Percentiles rank a stretch among this genome's conserved stretches.
These are phyloP conservation scores for Triticum monococcum DNA, from an alignment of 176 grass and related monocot species.

Conservation along the genomic window DNA sequence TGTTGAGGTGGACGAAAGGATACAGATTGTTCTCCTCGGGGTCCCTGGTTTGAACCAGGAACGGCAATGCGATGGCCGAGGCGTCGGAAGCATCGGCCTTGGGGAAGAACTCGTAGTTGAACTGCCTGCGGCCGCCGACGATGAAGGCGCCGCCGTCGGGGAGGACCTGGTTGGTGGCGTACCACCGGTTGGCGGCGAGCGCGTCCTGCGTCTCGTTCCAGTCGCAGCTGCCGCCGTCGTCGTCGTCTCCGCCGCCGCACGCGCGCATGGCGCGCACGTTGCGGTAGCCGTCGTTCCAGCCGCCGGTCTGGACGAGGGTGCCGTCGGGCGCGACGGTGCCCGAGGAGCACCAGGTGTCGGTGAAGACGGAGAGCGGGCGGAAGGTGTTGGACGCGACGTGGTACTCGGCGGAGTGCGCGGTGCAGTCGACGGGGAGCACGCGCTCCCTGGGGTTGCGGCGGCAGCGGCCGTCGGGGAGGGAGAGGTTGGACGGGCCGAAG, in stretches of 20 bases:
- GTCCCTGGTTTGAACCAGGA: constrained; percentile 47
- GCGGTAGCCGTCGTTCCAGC: constrained; percentile 72
- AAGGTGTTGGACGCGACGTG: constrained; percentile 36
- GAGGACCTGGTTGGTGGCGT: constrained; percentile 85
- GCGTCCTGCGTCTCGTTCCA: constrained; percentile 64
- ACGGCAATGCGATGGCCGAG: constrained; percentile 34
- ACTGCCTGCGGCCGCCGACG: constrained; percentile 64
- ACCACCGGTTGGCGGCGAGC: constrained; percentile 58
- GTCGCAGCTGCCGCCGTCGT: constrained; percentile 31
- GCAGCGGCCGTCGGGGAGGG: constrained; percentile 57
- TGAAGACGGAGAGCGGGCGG: constrained; percentile 57
- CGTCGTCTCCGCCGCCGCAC: not conserved
- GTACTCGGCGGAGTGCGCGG: constrained; percentile 79
- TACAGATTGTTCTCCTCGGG: constrained; percentile 87
- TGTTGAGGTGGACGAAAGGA: constrained; percentile 74
- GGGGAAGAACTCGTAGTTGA: constrained; percentile 80
- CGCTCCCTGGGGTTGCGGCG: constrained; percentile 56
- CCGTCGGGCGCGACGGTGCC: constrained; percentile 71
- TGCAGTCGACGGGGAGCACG: constrained; percentile 54
- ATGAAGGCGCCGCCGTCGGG: constrained; percentile 73
- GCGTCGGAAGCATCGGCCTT: constrained; percentile 33
- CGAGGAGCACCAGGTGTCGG: constrained; percentile 87
- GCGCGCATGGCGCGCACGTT: constrained; percentile 53
- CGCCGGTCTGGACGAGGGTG: constrained; percentile 73
- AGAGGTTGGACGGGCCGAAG: constrained; percentile 71